phyloP scores from a whole-genome alignment of 176 grass and related monocot genomes.

The Musa itinerans region DNA sequence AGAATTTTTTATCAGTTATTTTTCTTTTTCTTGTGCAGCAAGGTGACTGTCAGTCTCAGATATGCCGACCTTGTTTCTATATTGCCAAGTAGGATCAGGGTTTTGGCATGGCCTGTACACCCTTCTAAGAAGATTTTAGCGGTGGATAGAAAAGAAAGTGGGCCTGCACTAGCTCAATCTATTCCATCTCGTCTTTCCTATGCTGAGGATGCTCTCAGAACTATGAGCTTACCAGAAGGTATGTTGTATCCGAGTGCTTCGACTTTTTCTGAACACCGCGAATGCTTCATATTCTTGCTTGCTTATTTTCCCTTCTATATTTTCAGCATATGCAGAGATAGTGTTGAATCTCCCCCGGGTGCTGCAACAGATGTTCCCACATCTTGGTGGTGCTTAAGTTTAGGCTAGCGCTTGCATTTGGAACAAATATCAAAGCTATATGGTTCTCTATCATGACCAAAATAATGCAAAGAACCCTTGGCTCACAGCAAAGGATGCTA shows the following conservation, averaged over 20 bases:
- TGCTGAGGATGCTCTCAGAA: slow-evolving; percentile 67
- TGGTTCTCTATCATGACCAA: not conserved
- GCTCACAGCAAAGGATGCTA: too few relatives aligned
- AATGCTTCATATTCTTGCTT: slow-evolving; percentile 18
- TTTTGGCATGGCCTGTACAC: slow-evolving; percentile 83
- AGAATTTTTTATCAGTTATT: not conserved
- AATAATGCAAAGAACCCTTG: too few relatives aligned
- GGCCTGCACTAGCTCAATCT: slow-evolving; percentile 21
- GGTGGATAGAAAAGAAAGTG: slow-evolving; percentile 29
- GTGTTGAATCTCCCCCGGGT: slow-evolving; percentile 64
- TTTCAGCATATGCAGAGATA: slow-evolving; percentile 83
- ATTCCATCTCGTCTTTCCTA: slow-evolving; percentile 63
- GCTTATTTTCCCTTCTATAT: not conserved
- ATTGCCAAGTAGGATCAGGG: slow-evolving; percentile 66
- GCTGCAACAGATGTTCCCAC: slow-evolving; percentile 53
- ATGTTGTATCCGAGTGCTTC: not conserved
- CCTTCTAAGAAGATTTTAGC: slow-evolving; percentile 44
- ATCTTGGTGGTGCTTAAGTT: slow-evolving; percentile 37
- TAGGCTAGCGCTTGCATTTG: too few relatives aligned
- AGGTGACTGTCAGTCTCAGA: slow-evolving; percentile 75
- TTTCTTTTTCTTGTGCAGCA: slow-evolving; percentile 44
- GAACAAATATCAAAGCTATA: not conserved
- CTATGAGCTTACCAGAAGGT: slow-evolving; percentile 85
- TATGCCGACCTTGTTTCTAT: slow-evolving; percentile 64
- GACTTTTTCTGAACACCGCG: not conserved